These are phyloP conservation scores for Psidium guajava DNA, from an alignment of 345 rosid species.

Conservation along the genomic window DNA sequence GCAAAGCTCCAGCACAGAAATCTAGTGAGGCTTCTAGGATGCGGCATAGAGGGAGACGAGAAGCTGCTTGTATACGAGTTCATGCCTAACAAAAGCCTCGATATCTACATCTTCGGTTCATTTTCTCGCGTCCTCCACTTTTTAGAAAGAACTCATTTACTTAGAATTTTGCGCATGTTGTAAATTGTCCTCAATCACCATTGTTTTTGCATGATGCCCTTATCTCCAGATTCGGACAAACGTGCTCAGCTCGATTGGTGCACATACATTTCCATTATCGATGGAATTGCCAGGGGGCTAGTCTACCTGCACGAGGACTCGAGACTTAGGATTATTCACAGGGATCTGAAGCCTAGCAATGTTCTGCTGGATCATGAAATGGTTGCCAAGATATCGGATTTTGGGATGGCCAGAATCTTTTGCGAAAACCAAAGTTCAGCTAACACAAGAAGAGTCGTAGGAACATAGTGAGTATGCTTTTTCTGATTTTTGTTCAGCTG, in stretches of 20 bases:
- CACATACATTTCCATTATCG: slow-evolving; percentile 13
- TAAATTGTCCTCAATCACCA: not conserved
- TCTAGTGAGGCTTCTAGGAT: slow-evolving; percentile 28
- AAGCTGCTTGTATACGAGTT: slow-evolving; percentile 28
- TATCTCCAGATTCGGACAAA: slow-evolving; percentile 12
- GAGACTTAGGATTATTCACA: slow-evolving; percentile 27
- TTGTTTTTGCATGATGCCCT: not conserved
- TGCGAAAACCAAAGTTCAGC: slow-evolving; percentile 5
- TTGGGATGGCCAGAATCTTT: slow-evolving; percentile 31
- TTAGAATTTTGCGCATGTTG: not conserved
- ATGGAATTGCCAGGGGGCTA: slow-evolving; percentile 31
- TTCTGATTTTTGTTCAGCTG: not conserved
- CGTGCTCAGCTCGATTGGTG: slow-evolving; percentile 24
- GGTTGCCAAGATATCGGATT: slow-evolving; percentile 42
- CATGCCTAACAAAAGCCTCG: slow-evolving; percentile 35
- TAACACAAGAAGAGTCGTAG: slow-evolving; percentile 12
- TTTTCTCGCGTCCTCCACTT: not conserved
- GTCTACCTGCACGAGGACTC: slow-evolving; percentile 46
- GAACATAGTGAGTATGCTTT: slow-evolving; percentile 15
- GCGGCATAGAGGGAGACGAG: slow-evolving; percentile 19
- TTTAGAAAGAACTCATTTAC: not conserved
- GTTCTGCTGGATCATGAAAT: slow-evolving; percentile 25
- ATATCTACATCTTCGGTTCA: slow-evolving; percentile 22
- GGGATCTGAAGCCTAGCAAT: slow-evolving; percentile 37
- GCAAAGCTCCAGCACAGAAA: slow-evolving; percentile 31